phyloP scores from a whole-genome alignment of 176 grass and related monocot species.

The Calamus simplicifolius region DNA sequence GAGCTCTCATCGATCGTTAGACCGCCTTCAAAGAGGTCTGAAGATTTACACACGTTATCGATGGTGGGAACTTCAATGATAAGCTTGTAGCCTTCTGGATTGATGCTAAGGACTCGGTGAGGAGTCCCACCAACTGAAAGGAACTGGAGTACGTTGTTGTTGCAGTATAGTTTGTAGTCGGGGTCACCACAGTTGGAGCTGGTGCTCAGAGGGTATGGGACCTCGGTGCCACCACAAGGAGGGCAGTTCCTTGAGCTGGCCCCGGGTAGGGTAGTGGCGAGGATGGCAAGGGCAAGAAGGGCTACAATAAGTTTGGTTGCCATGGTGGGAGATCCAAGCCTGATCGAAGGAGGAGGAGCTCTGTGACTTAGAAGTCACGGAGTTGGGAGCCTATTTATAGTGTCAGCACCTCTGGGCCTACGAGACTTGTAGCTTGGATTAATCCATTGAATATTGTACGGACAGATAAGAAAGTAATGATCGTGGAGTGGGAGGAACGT shows the following conservation, averaged over 20 bases:
- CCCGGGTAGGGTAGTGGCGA: conserved; percentile 3
- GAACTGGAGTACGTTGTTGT: conserved; percentile 13
- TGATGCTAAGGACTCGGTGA: conserved; percentile 15
- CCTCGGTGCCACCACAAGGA: conserved; percentile 9
- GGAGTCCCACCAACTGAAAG: conserved; percentile 6
- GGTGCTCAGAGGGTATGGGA: conserved; percentile 22
- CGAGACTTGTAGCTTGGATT: too few species aligned
- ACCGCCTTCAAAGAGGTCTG: conserved; percentile 5
- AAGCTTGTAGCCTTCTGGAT: conserved; percentile 6
- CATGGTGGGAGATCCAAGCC: conserved; percentile 8
- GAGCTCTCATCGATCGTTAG: conserved; percentile 13
- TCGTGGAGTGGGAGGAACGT: too few species aligned
- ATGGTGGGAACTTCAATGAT: conserved; percentile 10
- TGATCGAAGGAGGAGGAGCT: too few species aligned
- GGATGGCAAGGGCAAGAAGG: conserved; percentile 11
- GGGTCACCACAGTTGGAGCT: conserved; percentile 9
- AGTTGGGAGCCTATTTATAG: too few species aligned
- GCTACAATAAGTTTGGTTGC: neutral
- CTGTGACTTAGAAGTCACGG: too few species aligned
- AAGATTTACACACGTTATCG: conserved; percentile 6
- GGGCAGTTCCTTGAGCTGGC: conserved; percentile 1
- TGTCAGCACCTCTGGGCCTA: too few species aligned
- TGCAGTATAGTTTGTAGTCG: conserved; percentile 16
- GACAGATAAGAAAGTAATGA: too few species aligned
- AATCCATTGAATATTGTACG: too few species aligned